phyloP scores from a whole-genome alignment of 2,329 filamentous ascomycete genomes.

The Sporothrix sp. region DNA sequence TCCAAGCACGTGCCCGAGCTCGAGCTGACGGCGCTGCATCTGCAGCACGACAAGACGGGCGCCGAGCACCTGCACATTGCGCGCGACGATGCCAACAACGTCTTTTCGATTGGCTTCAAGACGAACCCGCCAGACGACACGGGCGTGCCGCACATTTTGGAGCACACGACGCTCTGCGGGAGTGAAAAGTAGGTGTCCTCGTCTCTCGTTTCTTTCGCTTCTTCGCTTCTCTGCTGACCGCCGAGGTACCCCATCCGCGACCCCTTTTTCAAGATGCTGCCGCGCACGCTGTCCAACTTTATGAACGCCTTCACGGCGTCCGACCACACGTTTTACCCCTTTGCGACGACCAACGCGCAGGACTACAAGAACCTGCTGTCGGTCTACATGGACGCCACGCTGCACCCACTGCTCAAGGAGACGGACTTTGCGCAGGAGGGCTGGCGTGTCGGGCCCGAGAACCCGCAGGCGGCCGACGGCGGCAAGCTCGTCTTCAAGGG shows the following conservation, averaged over 20 bases:
- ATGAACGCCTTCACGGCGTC: conserved; percentile 99
- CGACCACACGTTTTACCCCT: conserved; percentile 95
- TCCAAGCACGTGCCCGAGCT: conserved; percentile 90
- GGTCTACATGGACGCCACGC: conserved; percentile 89
- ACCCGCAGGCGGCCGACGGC: conserved; percentile 55
- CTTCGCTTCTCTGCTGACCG: neutral
- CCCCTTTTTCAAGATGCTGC: conserved; percentile 99
- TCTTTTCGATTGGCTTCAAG: conserved; percentile 98
- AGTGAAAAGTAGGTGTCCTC: conserved; percentile 65
- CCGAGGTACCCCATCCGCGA: conserved; percentile 88
- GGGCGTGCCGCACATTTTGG: conserved; percentile 90
- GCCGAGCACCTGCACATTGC: conserved; percentile 95
- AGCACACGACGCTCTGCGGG: conserved; percentile 93
- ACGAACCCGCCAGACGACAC: conserved; percentile 96
- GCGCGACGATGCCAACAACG: conserved; percentile 95
- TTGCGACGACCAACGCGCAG: conserved; percentile 90
- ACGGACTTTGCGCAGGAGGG: conserved; percentile 94
- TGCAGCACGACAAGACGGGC: conserved; percentile 90
- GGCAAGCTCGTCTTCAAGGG: conserved; percentile 85
- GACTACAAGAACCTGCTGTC: conserved; percentile 95
- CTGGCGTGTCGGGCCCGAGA: conserved; percentile 91
- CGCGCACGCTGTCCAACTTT: conserved; percentile 95
- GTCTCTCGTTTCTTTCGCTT: neutral
- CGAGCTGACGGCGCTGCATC: conserved; percentile 79
- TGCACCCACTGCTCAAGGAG: conserved; percentile 80